These are phyloP conservation scores for Antitrichia curtipendula DNA, from an alignment of 225 moss, liverwort and hornwort genomes.

Conservation along the genomic window DNA sequence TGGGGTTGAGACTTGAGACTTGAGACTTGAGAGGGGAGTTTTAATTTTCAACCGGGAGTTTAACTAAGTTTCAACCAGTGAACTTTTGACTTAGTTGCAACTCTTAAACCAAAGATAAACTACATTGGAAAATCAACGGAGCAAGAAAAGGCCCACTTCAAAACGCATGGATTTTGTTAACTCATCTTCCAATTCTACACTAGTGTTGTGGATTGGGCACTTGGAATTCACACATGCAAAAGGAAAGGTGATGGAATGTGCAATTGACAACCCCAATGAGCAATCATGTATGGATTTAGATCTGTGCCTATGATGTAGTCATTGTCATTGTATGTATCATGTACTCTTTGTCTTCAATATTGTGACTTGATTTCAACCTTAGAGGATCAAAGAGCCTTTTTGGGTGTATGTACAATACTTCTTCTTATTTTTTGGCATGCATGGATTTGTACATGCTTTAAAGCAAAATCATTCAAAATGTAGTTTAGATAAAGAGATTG, in stretches of 20 bases:
- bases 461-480: background rate
- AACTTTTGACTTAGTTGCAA: background rate
- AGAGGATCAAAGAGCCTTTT: background rate
- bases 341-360: background rate
- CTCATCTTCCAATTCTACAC: background rate
- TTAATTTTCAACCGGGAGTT: background rate
- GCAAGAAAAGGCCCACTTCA: no score
- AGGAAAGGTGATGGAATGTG: no score
- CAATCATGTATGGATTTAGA: background rate
- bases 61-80: no score
- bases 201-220: background rate
- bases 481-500: background rate
- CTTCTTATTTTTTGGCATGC: background rate
- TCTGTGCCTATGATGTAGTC: no score
- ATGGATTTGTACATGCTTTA: no score
- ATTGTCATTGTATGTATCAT: background rate
- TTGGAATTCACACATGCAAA: background rate
- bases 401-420: background rate
- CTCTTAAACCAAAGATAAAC: background rate
- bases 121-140: background rate
- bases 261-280: background rate
- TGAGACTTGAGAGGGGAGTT: no score
- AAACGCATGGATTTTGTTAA: background rate
- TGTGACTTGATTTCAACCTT: background rate
- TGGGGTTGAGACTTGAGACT: no score